phyloP scores from a whole-genome alignment of 441 rosid genomes.

The Erysimum cheiri region DNA sequence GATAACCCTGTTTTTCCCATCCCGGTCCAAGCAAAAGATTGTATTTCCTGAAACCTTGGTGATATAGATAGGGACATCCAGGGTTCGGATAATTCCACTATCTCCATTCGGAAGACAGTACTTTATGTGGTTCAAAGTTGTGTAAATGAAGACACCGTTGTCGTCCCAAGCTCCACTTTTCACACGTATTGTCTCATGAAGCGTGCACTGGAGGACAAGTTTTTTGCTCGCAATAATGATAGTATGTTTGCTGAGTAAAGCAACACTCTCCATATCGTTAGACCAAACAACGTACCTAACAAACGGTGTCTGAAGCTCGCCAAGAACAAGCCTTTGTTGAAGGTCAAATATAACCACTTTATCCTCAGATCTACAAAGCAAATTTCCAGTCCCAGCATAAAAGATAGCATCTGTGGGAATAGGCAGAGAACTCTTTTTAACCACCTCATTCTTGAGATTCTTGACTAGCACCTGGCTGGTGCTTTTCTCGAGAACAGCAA shows the following conservation, averaged over 20 bases:
- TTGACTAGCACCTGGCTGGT: slow-evolving; percentile 75
- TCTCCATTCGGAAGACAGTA: slow-evolving; percentile 93
- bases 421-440: slow-evolving; percentile 71
- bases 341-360: slow-evolving; percentile 79
- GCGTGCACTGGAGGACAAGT: slow-evolving; percentile 79
- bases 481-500: slow-evolving; percentile 87
- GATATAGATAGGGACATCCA: slow-evolving; percentile 81
- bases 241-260: slow-evolving; percentile 88
- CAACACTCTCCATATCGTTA: slow-evolving; percentile 88
- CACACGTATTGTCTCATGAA: slow-evolving; percentile 89
- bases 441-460: slow-evolving; percentile 77
- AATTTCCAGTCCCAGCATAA: slow-evolving; percentile 86
- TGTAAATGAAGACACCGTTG: slow-evolving; percentile 84
- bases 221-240: slow-evolving; percentile 79
- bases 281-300: slow-evolving; percentile 85
- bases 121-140: slow-evolving; percentile 81
- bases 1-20: slow-evolving; percentile 76
- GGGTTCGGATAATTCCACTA: slow-evolving; percentile 79
- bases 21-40: slow-evolving; percentile 81
- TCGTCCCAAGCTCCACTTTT: slow-evolving; percentile 97
- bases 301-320: slow-evolving; percentile 83
- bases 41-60: slow-evolving; percentile 77
- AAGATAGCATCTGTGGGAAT: slow-evolving; percentile 74
- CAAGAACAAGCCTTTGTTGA: slow-evolving; percentile 83
- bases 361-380: slow-evolving; percentile 84